These are phyloP conservation scores for Cyclaneusma minus DNA, from an alignment of 2,329 filamentous ascomycete species.

Conservation along the genomic window DNA sequence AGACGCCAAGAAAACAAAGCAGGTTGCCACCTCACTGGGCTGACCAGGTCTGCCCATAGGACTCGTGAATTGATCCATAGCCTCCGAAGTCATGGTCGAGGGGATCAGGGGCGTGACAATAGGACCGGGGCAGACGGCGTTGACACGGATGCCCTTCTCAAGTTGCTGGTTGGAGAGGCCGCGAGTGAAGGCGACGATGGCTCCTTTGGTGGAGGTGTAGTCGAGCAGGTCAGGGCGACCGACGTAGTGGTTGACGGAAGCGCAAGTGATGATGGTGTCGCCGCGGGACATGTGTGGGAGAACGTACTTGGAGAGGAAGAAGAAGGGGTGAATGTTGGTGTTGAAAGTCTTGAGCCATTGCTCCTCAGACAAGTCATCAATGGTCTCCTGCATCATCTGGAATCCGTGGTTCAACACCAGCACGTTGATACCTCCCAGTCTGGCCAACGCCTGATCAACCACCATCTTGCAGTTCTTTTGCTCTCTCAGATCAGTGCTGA, in stretches of 20 bases:
- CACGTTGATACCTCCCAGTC: slow-evolving; percentile 57
- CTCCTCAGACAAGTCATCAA: slow-evolving; percentile 57
- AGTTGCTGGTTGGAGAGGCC: slow-evolving; percentile 63
- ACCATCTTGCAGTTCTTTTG: slow-evolving; percentile 54
- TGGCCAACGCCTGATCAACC: slow-evolving; percentile 48
- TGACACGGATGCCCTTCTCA: slow-evolving; percentile 57
- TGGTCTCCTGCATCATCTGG: slow-evolving; percentile 59
- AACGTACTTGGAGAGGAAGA: slow-evolving; percentile 65
- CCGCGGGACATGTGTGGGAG: slow-evolving; percentile 63
- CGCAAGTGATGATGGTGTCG: slow-evolving; percentile 70
- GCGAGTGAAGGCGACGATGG: slow-evolving; percentile 65
- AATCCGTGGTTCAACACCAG: slow-evolving; percentile 61
- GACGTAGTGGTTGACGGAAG: slow-evolving; percentile 71
- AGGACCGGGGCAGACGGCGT: slow-evolving; percentile 62
- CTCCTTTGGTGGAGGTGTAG: slow-evolving; percentile 68
- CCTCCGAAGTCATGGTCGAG: slow-evolving; percentile 53
- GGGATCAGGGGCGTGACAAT: slow-evolving; percentile 68
- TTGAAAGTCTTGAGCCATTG: slow-evolving; percentile 72
- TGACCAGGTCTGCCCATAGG: slow-evolving; percentile 69
- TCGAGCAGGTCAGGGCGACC: slow-evolving; percentile 68
- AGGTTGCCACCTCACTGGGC: slow-evolving; percentile 68
- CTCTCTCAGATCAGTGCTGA: slow-evolving; percentile 48
- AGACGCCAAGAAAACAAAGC: slow-evolving; percentile 67
- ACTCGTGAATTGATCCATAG: slow-evolving; percentile 55
- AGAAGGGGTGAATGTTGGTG: slow-evolving; percentile 71